Conservation (phyloP, 2,329 filamentous ascomycete species). For the Monosporascus sp. region DNA sequence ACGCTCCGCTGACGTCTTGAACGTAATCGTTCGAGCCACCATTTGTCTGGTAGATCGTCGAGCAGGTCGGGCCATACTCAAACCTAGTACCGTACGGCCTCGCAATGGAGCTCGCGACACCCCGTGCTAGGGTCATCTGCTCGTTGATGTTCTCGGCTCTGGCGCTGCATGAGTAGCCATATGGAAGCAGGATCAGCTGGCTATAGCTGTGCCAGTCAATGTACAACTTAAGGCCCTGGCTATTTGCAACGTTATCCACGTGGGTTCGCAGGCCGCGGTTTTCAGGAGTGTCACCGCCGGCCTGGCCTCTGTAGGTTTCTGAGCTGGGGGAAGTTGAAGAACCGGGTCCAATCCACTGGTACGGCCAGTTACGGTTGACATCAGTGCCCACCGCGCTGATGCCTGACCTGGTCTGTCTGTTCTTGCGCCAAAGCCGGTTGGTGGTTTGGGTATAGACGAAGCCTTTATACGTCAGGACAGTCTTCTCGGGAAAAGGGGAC, state of each 20-base stretch:
- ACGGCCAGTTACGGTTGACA: conserved; percentile 49
- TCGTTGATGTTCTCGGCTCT: conserved; percentile 35
- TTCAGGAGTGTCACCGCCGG: conserved; percentile 40
- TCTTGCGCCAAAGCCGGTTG: conserved; percentile 49
- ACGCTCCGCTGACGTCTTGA: conserved; percentile 18
- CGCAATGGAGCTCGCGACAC: conserved; percentile 24
- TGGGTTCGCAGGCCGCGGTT: conserved; percentile 41
- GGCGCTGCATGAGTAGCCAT: conserved; percentile 48
- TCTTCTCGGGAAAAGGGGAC: not conserved
- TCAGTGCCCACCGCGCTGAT: conserved; percentile 43
- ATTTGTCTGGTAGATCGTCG: conserved; percentile 28
- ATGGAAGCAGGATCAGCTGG: conserved; percentile 48
- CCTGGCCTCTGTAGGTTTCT: conserved; percentile 37
- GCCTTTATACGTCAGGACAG: conserved; percentile 23
- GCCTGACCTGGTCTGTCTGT: conserved; percentile 34
- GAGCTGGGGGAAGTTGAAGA: conserved; percentile 40
- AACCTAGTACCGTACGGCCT: conserved; percentile 25
- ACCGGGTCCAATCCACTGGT: conserved; percentile 36
- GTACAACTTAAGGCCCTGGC: conserved; percentile 46
- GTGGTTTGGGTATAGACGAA: conserved; percentile 46
- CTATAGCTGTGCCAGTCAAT: conserved; percentile 57
- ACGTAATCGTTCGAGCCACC: conserved; percentile 25
- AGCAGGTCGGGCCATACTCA: conserved; percentile 28
- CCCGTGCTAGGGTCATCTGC: conserved; percentile 35
- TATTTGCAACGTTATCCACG: conserved; percentile 34